A percentile compares a stretch with the other conserved stretches of the same genome.
These are phyloP conservation scores for Clarkia xantiana DNA, from an alignment of 345 rosid species.

Conservation along the genomic window DNA sequence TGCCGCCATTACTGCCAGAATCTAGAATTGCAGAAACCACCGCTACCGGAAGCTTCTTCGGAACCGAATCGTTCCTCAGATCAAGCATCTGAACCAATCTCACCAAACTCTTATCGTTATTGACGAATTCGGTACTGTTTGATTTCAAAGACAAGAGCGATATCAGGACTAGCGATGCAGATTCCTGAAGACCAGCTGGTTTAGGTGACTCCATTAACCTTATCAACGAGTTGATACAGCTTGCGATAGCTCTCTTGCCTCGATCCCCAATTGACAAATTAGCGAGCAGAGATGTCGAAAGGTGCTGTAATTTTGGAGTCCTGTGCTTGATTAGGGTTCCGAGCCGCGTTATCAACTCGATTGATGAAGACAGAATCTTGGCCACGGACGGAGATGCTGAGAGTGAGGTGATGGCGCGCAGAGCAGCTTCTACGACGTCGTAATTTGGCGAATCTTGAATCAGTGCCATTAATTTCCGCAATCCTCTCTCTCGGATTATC, in stretches of 20 bases:
- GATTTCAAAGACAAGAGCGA: conserved; percentile 37
- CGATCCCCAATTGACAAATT: conserved; percentile 43
- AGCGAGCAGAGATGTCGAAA: conserved; percentile 37
- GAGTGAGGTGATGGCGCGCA: conserved; percentile 35
- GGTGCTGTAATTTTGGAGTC: conserved; percentile 28
- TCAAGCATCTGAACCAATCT: conserved; percentile 63
- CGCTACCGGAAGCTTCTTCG: conserved; percentile 48
- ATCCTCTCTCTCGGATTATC: conserved; percentile 45
- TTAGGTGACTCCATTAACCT: conserved; percentile 55
- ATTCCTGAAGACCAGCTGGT: conserved; percentile 67
- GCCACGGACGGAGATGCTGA: conserved; percentile 18
- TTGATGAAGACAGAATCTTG: conserved; percentile 41
- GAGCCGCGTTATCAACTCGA: conserved; percentile 32
- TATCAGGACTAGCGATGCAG: conserved; percentile 35
- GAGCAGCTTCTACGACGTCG: conserved; percentile 33
- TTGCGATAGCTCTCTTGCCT: conserved; percentile 51
- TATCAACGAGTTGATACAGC: conserved; percentile 43
- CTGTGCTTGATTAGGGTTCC: conserved; percentile 53
- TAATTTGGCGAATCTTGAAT: conserved; percentile 28
- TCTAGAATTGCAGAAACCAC: conserved; percentile 28
- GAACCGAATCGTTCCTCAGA: conserved; percentile 37
- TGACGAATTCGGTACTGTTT: conserved; percentile 44
- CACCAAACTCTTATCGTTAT: conserved; percentile 57
- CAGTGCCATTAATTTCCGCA: conserved; percentile 36
- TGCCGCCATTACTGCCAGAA: conserved; percentile 34